Percentiles rank a stretch among this genome's conserved stretches.
Conservation (phyloP, 192 early-diverging fungal species). For the Podila epicladia region DNA sequence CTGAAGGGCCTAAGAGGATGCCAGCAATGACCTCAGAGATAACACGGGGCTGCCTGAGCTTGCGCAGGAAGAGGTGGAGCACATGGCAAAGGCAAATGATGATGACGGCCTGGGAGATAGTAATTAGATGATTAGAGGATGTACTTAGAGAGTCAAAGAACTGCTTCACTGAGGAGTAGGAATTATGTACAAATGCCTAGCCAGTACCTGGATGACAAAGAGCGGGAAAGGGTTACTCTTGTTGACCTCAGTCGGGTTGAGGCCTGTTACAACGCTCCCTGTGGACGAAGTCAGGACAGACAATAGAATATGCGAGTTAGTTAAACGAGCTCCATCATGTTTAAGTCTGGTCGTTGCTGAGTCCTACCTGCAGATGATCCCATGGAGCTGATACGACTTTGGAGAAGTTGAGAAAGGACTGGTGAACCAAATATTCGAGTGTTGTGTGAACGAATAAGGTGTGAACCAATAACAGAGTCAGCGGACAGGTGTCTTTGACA, state of each 20-base stretch:
- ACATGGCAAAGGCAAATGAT: constrained; percentile 79
- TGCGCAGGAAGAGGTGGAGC: constrained; percentile 67
- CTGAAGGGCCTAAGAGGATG: constrained; percentile 89
- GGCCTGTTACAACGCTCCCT: constrained; percentile 70
- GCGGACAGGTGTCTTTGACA: too few species aligned
- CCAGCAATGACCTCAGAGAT: constrained; percentile 94
- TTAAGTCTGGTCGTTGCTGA: neutral
- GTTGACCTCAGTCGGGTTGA: constrained; percentile 67
- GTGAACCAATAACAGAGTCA: too few species aligned
- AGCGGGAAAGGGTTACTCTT: constrained; percentile 67
- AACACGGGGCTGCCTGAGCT: constrained; percentile 83
- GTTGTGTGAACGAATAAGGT: too few species aligned
- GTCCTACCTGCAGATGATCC: constrained; percentile 6
- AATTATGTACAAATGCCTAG: constrained; percentile 11
- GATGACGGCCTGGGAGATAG: constrained; percentile 55
- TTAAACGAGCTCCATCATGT: neutral
- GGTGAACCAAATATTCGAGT: too few species aligned
- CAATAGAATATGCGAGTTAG: neutral
- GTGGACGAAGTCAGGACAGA: constrained; percentile 13
- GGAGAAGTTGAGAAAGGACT: too few species aligned
- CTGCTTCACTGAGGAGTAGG: neutral
- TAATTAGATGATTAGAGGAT: neutral
- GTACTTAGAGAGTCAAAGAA: neutral
- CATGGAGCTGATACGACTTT: neutral
- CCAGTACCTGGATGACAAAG: constrained; percentile 81